These are phyloP conservation scores for Stromatinia cepivora DNA, from an alignment of 2,329 filamentous ascomycete species.

Conservation along the genomic window DNA sequence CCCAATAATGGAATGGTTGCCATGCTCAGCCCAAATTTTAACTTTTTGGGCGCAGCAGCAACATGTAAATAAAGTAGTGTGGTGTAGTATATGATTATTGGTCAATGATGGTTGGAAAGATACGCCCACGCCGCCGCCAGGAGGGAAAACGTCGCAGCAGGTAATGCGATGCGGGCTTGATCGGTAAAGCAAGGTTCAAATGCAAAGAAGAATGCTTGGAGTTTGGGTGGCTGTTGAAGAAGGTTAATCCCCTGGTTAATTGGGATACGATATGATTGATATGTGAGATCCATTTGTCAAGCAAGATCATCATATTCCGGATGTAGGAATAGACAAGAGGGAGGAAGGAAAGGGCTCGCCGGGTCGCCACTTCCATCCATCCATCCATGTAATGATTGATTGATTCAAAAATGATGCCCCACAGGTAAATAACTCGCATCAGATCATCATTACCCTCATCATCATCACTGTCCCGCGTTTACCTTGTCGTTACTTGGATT, in stretches of 20 bases:
- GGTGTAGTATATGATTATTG: not conserved
- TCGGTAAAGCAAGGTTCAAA: conserved; percentile 21
- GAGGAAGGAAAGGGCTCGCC: not conserved
- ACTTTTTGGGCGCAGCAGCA: conserved; percentile 1
- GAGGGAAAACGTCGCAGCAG: conserved; percentile 23
- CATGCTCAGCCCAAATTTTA: not conserved
- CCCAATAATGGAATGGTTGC: not conserved
- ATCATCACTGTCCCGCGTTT: not conserved
- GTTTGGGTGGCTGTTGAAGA: conserved; percentile 10
- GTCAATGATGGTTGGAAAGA: not conserved
- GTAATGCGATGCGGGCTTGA: conserved; percentile 21
- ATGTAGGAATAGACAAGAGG: not conserved
- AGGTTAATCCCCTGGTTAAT: not conserved
- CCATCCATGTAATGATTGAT: not conserved
- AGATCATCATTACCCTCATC: conserved; percentile 1
- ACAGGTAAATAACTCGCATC: conserved; percentile 2
- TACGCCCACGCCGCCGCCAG: conserved; percentile 17
- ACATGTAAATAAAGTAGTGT: too few species aligned
- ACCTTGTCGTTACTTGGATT: not conserved
- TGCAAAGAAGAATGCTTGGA: conserved; percentile 20
- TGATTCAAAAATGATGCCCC: not conserved
- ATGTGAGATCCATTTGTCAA: conserved; percentile 11
- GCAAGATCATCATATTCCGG: conserved; percentile 5
- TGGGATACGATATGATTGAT: not conserved
- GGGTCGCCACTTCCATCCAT: not conserved